phyloP scores from a whole-genome alignment of 2,329 filamentous ascomycete species.

The Chaetomium sp. region DNA sequence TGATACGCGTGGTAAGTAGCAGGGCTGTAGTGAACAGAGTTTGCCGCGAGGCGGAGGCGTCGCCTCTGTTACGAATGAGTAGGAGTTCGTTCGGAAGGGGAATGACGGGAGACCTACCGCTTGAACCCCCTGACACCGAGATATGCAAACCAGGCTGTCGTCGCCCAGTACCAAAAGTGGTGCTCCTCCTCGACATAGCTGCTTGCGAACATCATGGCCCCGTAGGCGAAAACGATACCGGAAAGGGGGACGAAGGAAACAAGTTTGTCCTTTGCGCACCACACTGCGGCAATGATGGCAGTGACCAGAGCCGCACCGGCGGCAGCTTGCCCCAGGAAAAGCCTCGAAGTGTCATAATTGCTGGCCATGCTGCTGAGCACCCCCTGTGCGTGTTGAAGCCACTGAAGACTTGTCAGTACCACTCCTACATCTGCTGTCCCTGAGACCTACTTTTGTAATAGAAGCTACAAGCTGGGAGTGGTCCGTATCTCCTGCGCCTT shows the following conservation, averaged over 20 bases:
- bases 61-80: conserved; percentile 30
- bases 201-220: conserved; percentile 93
- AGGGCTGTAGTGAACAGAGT: conserved; percentile 47
- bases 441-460: conserved; percentile 46
- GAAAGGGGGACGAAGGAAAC: conserved; percentile 48
- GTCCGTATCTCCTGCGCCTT: conserved; percentile 34
- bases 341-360: conserved; percentile 76
- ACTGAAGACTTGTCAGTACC: conserved; percentile 45
- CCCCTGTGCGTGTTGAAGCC: conserved; percentile 72
- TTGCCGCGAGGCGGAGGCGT: conserved; percentile 36
- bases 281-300: conserved; percentile 46
- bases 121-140: conserved; percentile 53
- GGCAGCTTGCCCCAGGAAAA: conserved; percentile 52
- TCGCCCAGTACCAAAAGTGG: conserved; percentile 96
- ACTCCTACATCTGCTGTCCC: background rate
- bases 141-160: conserved; percentile 67
- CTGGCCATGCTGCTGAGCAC: conserved; percentile 88
- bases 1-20: conserved; percentile 64
- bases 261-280: conserved; percentile 32
- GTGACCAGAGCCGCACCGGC: conserved; percentile 44
- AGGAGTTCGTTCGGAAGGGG: background rate
- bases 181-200: conserved; percentile 99
- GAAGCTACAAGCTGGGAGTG: conserved; percentile 46
- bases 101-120: conserved; percentile 39
- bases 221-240: conserved; percentile 64